These are phyloP conservation scores for Ceratocystis papillata DNA, from an alignment of 2,329 filamentous ascomycete species.

Conservation along the genomic window DNA sequence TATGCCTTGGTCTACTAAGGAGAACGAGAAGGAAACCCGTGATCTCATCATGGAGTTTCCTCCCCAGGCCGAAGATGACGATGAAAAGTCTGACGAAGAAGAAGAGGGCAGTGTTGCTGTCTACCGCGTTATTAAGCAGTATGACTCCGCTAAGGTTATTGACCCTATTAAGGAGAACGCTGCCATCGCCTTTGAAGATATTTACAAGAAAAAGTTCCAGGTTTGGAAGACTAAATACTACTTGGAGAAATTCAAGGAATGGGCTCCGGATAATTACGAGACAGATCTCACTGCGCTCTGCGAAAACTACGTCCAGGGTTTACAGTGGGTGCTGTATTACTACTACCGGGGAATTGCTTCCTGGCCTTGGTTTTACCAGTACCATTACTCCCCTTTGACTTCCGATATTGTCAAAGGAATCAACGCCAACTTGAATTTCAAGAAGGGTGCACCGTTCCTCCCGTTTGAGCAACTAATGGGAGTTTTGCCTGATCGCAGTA, in stretches of 20 bases:
- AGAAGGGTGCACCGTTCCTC: conserved; percentile 85
- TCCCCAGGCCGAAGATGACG: conserved; percentile 40
- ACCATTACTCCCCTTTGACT: conserved; percentile 96
- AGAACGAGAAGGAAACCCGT: conserved; percentile 46
- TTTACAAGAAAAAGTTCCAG: conserved; percentile 82
- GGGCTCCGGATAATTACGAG: conserved; percentile 66
- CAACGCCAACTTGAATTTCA: conserved; percentile 78
- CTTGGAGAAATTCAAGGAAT: conserved; percentile 72
- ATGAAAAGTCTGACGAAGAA: conserved; percentile 52
- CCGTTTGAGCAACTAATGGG: conserved; percentile 98
- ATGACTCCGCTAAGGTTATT: conserved; percentile 78
- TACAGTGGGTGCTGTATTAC: conserved; percentile 97
- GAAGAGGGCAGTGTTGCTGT: conserved; percentile 82
- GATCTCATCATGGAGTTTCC: conserved; percentile 44
- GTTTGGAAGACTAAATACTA: conserved; percentile 96
- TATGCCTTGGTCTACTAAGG: conserved; percentile 47
- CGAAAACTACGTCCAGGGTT: conserved; percentile 93
- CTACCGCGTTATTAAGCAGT: conserved; percentile 73
- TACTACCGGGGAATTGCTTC: conserved; percentile 96
- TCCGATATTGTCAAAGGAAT: conserved; percentile 87
- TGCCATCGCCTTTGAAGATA: conserved; percentile 64
- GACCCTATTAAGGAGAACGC: conserved; percentile 71
- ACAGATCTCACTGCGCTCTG: conserved; percentile 68
- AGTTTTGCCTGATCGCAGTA: conserved; percentile 91
- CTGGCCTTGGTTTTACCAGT: conserved; percentile 96